Conservation (phyloP, 73 alveolate species). For the Diophrys sp. region DNA sequence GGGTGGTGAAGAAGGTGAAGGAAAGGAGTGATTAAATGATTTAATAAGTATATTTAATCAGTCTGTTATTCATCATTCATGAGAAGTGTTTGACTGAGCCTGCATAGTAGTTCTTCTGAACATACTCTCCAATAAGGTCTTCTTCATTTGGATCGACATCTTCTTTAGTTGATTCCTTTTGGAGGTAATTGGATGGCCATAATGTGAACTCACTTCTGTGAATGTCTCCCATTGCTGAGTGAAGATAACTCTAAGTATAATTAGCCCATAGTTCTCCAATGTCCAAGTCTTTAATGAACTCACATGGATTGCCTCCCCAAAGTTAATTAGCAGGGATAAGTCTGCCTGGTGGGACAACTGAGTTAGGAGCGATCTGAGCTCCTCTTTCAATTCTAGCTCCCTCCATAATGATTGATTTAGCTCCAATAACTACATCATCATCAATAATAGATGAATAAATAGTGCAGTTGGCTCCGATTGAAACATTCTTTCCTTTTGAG, state of each 20-base stretch:
- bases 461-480: slow-evolving; percentile 61
- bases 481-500: slow-evolving; percentile 47
- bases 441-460: slow-evolving; percentile 67
- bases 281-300: slow-evolving; percentile 51
- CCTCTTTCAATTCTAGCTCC: slow-evolving; percentile 83
- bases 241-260: slow-evolving; percentile 45
- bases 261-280: slow-evolving; percentile 60
- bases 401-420: slow-evolving; percentile 61
- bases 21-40: too few species aligned
- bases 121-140: neutral
- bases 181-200: slow-evolving; percentile 52
- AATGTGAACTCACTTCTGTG: slow-evolving; percentile 27
- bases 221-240: slow-evolving; percentile 42
- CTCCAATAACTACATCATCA: slow-evolving; percentile 73
- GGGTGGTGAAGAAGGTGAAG: too few species aligned
- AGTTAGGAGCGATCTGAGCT: slow-evolving; percentile 55
- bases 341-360: slow-evolving; percentile 87
- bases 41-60: too few species aligned
- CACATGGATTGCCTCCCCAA: slow-evolving; percentile 92
- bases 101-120: neutral
- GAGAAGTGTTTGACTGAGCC: neutral
- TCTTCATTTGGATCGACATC: slow-evolving; percentile 8
- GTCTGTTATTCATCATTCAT: too few species aligned
- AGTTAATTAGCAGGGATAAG: slow-evolving; percentile 81
- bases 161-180: slow-evolving; percentile 17